phyloP scores from a whole-genome alignment of 345 rosid genomes.

The Acer saccharum region DNA sequence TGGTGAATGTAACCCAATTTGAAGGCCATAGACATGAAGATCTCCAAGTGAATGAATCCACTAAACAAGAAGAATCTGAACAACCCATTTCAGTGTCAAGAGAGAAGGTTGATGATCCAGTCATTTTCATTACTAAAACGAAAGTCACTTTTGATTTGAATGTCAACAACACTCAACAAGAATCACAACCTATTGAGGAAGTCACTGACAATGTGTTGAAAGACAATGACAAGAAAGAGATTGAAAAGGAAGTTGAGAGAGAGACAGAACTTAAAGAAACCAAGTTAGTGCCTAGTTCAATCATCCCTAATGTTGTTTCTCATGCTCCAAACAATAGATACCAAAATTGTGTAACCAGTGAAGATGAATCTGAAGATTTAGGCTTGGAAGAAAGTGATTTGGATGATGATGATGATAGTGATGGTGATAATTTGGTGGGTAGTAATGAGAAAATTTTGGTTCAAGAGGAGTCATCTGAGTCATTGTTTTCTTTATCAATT shows the following conservation, averaged over 20 bases:
- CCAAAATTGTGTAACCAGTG: constrained; percentile 27
- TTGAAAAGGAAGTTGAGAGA: constrained; percentile 19
- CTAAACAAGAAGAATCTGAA: constrained; percentile 24
- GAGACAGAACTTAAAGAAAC: constrained; percentile 21
- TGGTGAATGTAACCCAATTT: constrained; percentile 32
- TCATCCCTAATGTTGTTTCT: constrained; percentile 10
- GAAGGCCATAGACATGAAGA: constrained; percentile 30
- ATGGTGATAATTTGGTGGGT: background rate
- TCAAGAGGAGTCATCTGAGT: constrained; percentile 59
- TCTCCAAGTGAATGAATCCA: constrained; percentile 21
- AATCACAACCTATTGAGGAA: constrained; percentile 22
- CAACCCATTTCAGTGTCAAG: constrained; percentile 25
- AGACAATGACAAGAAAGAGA: constrained; percentile 4
- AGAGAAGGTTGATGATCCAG: constrained; percentile 30
- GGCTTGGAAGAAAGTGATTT: constrained; percentile 15
- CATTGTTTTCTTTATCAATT: constrained; percentile 62
- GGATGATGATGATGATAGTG: constrained; percentile 13
- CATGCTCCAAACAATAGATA: constrained; percentile 31
- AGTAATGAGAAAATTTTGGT: constrained; percentile 14
- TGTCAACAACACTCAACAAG: constrained; percentile 27
- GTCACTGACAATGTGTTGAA: no score
- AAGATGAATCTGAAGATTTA: constrained; percentile 26
- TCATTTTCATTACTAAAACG: constrained; percentile 26
- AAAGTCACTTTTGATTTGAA: constrained; percentile 56
- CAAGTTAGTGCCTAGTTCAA: constrained; percentile 15